phyloP scores from a whole-genome alignment of 176 grass and related monocot species.

The Cocos nucifera region DNA sequence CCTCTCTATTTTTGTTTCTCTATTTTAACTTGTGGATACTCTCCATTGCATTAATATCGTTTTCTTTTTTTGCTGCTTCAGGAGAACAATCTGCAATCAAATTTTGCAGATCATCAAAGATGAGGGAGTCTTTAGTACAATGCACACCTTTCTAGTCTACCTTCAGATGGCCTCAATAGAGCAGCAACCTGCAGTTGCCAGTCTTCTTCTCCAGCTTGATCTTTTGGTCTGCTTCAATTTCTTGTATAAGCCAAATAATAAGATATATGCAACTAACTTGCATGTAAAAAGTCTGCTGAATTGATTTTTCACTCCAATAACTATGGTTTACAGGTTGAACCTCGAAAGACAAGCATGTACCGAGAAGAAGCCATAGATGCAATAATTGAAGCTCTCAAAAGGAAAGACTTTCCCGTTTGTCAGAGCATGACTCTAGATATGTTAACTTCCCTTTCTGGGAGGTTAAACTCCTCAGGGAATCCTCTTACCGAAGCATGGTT shows the following conservation, averaged over 20 bases:
- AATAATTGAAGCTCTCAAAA: background rate
- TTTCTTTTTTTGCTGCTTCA: background rate
- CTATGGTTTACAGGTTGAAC: background rate
- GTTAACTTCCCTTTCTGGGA: background rate
- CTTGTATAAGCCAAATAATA: background rate
- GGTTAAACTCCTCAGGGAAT: background rate
- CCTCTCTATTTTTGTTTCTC: too few relatives aligned
- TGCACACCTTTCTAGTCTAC: constrained; percentile 2
- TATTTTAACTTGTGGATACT: too few relatives aligned
- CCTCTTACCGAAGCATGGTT: background rate
- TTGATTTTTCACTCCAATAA: background rate
- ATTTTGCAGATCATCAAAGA: constrained; percentile 3
- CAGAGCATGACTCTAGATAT: background rate
- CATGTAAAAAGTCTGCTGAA: background rate
- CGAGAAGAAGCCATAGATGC: constrained; percentile 1
- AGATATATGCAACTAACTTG: too few relatives aligned
- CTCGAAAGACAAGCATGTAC: constrained; percentile 2
- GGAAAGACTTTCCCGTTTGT: background rate
- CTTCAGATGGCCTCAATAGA: background rate
- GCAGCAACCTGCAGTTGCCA: background rate
- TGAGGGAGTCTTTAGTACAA: constrained; percentile 1
- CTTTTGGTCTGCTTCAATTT: background rate
- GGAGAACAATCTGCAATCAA: background rate
- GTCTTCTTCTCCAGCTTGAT: constrained; percentile 5
- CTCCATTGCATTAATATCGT: too few relatives aligned